Percentiles rank a stretch among this genome's conserved stretches.
These are phyloP conservation scores for Leishmania guyanensis DNA, from an alignment of 208 protist genomes.

Conservation along the genomic window DNA sequence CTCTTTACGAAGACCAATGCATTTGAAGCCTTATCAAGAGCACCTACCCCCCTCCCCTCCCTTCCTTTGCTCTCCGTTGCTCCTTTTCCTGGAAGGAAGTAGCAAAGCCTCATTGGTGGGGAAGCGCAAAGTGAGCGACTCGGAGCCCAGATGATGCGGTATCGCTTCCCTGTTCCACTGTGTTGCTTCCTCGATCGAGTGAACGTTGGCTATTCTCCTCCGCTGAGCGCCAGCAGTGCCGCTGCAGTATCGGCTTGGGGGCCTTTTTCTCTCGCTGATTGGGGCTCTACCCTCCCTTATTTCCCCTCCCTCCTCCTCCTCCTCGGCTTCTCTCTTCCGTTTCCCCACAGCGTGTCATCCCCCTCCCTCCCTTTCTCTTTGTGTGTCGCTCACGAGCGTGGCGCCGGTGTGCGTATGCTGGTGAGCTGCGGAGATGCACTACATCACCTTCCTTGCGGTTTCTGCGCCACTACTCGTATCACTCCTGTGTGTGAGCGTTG, in stretches of 20 bases:
- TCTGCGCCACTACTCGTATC: constrained; percentile 23
- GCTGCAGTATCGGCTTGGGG: not conserved
- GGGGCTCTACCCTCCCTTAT: too few relatives aligned
- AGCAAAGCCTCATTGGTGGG: not conserved
- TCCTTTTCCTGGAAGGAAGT: not conserved
- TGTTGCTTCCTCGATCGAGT: not conserved
- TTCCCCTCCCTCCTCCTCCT: not conserved
- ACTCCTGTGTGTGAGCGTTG: not conserved
- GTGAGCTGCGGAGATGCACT: constrained; percentile 1
- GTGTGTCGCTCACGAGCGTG: not conserved
- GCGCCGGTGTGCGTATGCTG: not conserved
- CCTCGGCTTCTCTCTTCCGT: not conserved
- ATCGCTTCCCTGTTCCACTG: not conserved
- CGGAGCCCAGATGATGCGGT: not conserved
- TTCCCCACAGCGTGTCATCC: not conserved
- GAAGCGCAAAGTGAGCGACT: not conserved
- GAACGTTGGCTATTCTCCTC: too few relatives aligned
- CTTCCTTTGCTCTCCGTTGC: too few relatives aligned
- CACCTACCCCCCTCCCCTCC: too few relatives aligned
- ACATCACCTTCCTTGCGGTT: constrained; percentile 10
- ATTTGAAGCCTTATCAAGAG: too few relatives aligned
- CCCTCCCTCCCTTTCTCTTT: not conserved
- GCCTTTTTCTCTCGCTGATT: not conserved
- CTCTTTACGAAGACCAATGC: too few relatives aligned
- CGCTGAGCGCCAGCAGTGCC: not conserved